Percentiles rank a stretch among this genome's conserved stretches.
Conservation (phyloP, 139 green algal genomes). For the Asterochloris sp. region DNA sequence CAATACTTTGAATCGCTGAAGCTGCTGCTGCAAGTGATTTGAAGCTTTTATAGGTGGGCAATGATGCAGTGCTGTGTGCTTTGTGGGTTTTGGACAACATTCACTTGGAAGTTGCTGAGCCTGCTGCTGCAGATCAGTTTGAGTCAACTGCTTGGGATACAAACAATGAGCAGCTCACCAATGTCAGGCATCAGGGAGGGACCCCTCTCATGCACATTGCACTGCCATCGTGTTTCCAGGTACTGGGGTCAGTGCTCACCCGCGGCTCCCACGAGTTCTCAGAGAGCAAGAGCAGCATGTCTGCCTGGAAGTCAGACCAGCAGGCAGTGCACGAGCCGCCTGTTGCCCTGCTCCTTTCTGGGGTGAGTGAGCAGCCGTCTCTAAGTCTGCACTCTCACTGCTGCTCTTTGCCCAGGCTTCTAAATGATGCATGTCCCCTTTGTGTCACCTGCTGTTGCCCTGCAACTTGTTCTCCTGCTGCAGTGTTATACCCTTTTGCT, state of each 20-base stretch:
- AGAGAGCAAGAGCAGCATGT: constrained; percentile 18
- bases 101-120: constrained; percentile 14
- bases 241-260: constrained; percentile 11
- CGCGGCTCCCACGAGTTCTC: constrained; percentile 19
- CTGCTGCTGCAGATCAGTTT: not conserved
- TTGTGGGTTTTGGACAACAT: not conserved
- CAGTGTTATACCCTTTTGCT: too few species aligned
- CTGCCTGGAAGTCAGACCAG: constrained; percentile 42
- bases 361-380: not conserved
- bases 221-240: not conserved
- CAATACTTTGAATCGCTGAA: constrained; percentile 26
- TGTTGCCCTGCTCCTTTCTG: constrained; percentile 28
- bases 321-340: constrained; percentile 37
- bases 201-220: too few species aligned
- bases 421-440: too few species aligned
- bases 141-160: too few species aligned
- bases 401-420: too few species aligned
- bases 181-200: too few species aligned
- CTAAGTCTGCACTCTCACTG: too few species aligned
- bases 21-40: constrained; percentile 11
- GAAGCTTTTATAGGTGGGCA: not conserved
- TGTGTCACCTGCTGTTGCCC: too few species aligned
- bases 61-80: constrained; percentile 2
- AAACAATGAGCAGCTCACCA: too few species aligned
- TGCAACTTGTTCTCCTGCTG: too few species aligned